Base-by-base conservation (phyloP, 768 basidiomycete genomes). In the Trametes elegans region DNA sequence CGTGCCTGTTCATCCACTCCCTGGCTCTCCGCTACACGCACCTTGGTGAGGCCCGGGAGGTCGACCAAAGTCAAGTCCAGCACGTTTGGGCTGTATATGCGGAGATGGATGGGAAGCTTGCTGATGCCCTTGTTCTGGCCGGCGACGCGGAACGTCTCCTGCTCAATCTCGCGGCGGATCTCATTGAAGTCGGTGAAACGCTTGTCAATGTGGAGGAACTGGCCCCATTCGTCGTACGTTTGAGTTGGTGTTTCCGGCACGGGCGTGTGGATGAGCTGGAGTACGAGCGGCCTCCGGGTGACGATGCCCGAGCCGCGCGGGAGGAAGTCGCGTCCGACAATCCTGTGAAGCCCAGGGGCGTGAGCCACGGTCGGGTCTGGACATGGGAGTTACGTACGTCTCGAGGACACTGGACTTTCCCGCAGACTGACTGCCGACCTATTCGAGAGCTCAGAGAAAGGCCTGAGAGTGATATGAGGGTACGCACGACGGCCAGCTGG, bases 81-180 rank as follows among this genome's bases (percentile, higher is more conserved):
- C 31, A 99, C 97, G 63, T 93, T 84, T 21, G 96, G 94, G 57
- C 94, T 97, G 71, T 89, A 95, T 75, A 99, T 97, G 68, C 93
- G 83, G 42, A 99, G 79, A 55, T 94, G 92, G 65, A 98, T 98
- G 2, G 96, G 95, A 42, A 97, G 71, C 68, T 95, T 94, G 74
- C 93, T 95, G 55, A 99, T 88, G 40, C 97, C 97, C 73, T 98
- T 99, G 73, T 98, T 98, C 76, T 98, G 95, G 0, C 97, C 97
- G 0, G 97, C 97, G 16, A 99, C 95, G 39, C 97, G 78, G 70
- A 87, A 94, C 2, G 97, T 99, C 76, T 99, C 97, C 68, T 91
- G 88, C 71, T 99, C 97, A 55, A 99, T 99, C 75, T 99, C 97
- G 61, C 87, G 89, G 35, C 96, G 81, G 60, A 98, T 89, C 64